phyloP scores from a whole-genome alignment of 495 filamentous ascomycete species.

The Thermochaetoides thermophila region DNA sequence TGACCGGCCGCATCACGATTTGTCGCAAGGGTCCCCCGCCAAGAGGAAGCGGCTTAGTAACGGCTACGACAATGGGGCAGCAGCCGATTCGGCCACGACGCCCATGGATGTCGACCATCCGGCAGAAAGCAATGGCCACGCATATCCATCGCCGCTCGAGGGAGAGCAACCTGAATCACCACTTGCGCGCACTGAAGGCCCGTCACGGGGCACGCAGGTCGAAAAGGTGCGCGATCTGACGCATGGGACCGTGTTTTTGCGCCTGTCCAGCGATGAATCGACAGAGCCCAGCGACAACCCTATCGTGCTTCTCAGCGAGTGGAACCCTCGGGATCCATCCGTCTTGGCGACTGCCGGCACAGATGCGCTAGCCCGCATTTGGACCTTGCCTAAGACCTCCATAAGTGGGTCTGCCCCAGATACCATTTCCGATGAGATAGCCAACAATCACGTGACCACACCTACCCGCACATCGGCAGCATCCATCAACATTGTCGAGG shows the following conservation, averaged over 20 bases:
- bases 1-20: slow-evolving; percentile 29
- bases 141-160: slow-evolving; percentile 41
- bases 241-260: slow-evolving; percentile 49
- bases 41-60: slow-evolving; percentile 43
- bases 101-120: slow-evolving; percentile 44
- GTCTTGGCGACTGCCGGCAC: slow-evolving; percentile 59
- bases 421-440: slow-evolving; percentile 32
- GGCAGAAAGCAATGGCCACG: slow-evolving; percentile 37
- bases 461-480: slow-evolving; percentile 7
- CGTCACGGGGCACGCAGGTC: slow-evolving; percentile 57
- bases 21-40: slow-evolving; percentile 35
- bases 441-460: no score
- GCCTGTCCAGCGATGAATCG: slow-evolving; percentile 43
- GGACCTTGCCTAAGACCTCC: slow-evolving; percentile 56
- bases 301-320: slow-evolving; percentile 53
- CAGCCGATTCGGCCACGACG: slow-evolving; percentile 42
- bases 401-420: slow-evolving; percentile 34
- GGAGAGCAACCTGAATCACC: slow-evolving; percentile 40
- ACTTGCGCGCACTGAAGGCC: slow-evolving; percentile 44
- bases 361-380: slow-evolving; percentile 66
- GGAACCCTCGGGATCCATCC: slow-evolving; percentile 62
- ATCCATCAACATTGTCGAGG: slow-evolving; percentile 27
- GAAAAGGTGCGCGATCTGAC: slow-evolving; percentile 50
- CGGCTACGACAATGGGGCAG: slow-evolving; percentile 47
- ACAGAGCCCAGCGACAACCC: slow-evolving; percentile 32